Base-by-base conservation (phyloP, 495 filamentous ascomycete genomes). In the Lophiotrema nucula region DNA sequence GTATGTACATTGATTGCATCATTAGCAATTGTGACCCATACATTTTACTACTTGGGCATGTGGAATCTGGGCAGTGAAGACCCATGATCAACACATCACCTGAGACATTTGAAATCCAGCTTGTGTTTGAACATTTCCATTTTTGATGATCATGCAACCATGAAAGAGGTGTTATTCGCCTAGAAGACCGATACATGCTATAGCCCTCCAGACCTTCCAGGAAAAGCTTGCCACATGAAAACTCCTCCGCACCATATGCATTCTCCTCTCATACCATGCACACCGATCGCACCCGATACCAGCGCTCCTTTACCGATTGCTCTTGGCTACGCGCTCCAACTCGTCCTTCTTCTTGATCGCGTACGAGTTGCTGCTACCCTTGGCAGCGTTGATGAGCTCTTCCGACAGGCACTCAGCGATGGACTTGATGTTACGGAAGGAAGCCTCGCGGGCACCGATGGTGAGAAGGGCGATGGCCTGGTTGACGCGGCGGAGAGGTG, bases 321-420 rank as follows among this genome's bases (percentile, higher is more conserved):
- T 89, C 90, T 98, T 98, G 77, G 93, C 93, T 74, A 98, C 93
- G 88, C 93, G 93, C 87, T 98, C 93, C 79, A 99, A 77, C 87
- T 99, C 95, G 77, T 99, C 93, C 91, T 99, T 99, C 90, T 99
- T 99, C 89, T 99, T 99, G 83, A 99, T 99, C 63, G 93, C 93
- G 74, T 97, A 99, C 62, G 89, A 95, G 89, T 99, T 99, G 78
- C 88, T 92, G 85, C 88, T 92, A 67, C 93, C 93, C 88, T 99
- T 99, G 74, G 95, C 93, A 72, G 95, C 95, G 83, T 99, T 99
- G 85, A 99, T 97, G 73, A 99, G 85, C 84, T 99, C 93, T 79
- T 99, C 93, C 74, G 93, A 92, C 71, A 98, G 80, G 81, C 93
- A 97, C 87, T 98, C 93, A 69, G 93, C 91, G 64, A 87, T 90